Evolutionary conservation across 441 rosid species (phyloP), one percentile per base, ranked within the genome.

Genomic region (Gossypium laxum): DNA sequence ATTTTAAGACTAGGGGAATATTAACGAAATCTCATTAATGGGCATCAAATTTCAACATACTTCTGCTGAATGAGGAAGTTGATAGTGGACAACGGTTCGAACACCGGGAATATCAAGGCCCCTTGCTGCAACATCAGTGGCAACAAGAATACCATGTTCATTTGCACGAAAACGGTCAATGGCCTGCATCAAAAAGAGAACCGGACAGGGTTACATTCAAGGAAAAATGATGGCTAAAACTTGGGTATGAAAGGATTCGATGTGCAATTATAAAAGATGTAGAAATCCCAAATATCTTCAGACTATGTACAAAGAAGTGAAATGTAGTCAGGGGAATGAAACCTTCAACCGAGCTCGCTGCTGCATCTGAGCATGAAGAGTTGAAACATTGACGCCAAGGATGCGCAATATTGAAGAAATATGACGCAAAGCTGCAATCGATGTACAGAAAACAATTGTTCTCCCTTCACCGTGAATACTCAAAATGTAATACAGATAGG

Each of bases 111-210:
- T 88, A 85, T 94, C 99, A 75, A 94, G 91, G 48, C 99, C 98
- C 82, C 99, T 90, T 59, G 98, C 99, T 50, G 92, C 99, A 80
- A 94, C 91, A 88, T 92, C 97, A 18, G 98, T 94, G 45, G 99
- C 99, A 70, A 92, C 69, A 71, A 94, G 97, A 73, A 94, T 77
- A 67, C 92, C 94, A 75, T 90, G 83, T 73, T 88, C 96, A 52
- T 79, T 90, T 69, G 85, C 82, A 68, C 93, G 92, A 81, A 92
- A 89, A 22, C 88, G 97, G 77, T 94, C 99, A n/a, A 91, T 81
- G 74, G 96, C 96, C 99, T 92, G 79, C 72, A 77, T 60, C 59
- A 59, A 66, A 69, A 78, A 26, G 67, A 69, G 62, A 67, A 30
- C n/a, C 11, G 38, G 70, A 64, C 59, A 12, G 10, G 51, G 67